Percentiles rank a stretch among this genome's conserved stretches.
These are phyloP conservation scores for Vaccinium macrocarpon DNA, from an alignment of 148 eudicot genomes.

Conservation along the genomic window DNA sequence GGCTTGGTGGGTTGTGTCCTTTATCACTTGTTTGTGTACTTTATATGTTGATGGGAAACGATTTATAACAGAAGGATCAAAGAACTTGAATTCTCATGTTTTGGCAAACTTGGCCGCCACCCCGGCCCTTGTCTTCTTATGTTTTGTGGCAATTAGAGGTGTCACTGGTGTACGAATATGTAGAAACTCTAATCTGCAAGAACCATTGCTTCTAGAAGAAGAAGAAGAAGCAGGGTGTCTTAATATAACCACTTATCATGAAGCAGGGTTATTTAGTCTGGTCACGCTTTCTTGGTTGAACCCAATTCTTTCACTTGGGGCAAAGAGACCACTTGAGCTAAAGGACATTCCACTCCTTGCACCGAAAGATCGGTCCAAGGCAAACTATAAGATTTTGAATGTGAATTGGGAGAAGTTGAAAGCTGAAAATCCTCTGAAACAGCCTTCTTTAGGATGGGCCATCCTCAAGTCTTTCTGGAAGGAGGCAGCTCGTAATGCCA, in stretches of 20 bases:
- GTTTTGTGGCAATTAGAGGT: constrained; percentile 67
- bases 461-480: constrained; percentile 78
- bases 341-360: constrained; percentile 95
- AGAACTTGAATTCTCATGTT: constrained; percentile 62
- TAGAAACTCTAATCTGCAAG: constrained; percentile 71
- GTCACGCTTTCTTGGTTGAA: constrained; percentile 91
- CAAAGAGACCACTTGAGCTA: constrained; percentile 83
- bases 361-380: constrained; percentile 76
- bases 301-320: constrained; percentile 77
- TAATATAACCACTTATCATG: constrained; percentile 75
- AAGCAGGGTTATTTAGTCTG: constrained; percentile 76
- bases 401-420: constrained; percentile 78
- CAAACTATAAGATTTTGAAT: constrained; percentile 64
- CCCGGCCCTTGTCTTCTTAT: constrained; percentile 76
- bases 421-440: constrained; percentile 48
- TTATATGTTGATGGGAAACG: constrained; percentile 62
- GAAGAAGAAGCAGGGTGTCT: constrained; percentile 65
- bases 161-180: constrained; percentile 56
- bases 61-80: constrained; percentile 53
- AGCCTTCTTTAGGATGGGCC: constrained; percentile 77
- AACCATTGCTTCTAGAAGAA: constrained; percentile 74
- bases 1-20: constrained; percentile 91
- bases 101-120: constrained; percentile 53
- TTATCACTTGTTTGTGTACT: constrained; percentile 52
- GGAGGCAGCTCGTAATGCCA: constrained; percentile 78